Percentiles rank a stretch among this genome's conserved stretches.
These are phyloP conservation scores for Metarhizium humberi DNA, from an alignment of 2,329 filamentous ascomycete genomes.

Conservation along the genomic window DNA sequence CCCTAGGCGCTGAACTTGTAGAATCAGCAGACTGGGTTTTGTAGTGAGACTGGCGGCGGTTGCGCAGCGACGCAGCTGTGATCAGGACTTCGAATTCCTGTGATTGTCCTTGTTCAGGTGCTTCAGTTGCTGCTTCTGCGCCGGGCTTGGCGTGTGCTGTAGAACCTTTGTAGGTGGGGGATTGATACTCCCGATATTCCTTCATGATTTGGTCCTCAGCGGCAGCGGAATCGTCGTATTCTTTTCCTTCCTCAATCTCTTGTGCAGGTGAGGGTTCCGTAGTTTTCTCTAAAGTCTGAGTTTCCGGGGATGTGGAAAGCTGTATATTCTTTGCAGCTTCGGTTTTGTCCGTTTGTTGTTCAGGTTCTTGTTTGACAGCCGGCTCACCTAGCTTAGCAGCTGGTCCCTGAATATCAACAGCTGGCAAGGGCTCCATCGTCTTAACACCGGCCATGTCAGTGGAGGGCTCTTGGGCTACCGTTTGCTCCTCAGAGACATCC, in stretches of 20 bases:
- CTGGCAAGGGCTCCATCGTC: conserved; percentile 5
- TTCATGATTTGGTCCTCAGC: conserved; percentile 15
- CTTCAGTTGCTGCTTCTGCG: not conserved
- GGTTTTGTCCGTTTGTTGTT: not conserved
- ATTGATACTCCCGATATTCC: conserved; percentile 9
- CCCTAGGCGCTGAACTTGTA: conserved; percentile 12
- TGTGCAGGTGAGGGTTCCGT: not conserved
- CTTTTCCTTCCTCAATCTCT: not conserved
- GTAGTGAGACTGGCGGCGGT: conserved; percentile 13
- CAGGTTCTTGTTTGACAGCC: not conserved
- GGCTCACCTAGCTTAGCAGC: not conserved
- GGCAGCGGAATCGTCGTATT: conserved; percentile 3
- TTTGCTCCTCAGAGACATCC: not conserved
- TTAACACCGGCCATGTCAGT: conserved; percentile 2
- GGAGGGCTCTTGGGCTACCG: not conserved
- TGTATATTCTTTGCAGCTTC: not conserved
- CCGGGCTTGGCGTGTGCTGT: conserved; percentile 5
- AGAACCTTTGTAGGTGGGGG: not conserved
- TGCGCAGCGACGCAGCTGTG: conserved; percentile 20
- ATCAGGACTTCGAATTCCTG: conserved; percentile 16
- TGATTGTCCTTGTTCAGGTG: not conserved
- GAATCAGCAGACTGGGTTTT: conserved; percentile 14
- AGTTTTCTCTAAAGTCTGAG: not conserved
- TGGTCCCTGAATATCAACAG: not conserved
- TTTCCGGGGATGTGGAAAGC: not conserved